phyloP scores from a whole-genome alignment of 345 rosid genomes.

The Gossypium bickii region DNA sequence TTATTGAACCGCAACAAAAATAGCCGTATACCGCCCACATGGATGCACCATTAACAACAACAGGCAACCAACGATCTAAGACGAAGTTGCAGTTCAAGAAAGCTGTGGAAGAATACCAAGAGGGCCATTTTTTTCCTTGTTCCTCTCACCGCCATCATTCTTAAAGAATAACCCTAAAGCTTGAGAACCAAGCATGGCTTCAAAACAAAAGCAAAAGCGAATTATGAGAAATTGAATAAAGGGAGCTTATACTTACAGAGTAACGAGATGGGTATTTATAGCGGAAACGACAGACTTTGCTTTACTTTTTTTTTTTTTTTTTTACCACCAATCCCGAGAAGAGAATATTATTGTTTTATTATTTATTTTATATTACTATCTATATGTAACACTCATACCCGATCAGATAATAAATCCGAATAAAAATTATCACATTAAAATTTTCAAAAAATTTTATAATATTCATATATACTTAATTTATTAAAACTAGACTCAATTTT shows the following conservation, averaged over 20 bases:
- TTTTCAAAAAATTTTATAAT: too few species aligned
- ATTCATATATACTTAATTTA: too few species aligned
- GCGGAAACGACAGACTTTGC: slow-evolving; percentile 22
- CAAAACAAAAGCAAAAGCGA: not conserved
- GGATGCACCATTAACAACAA: slow-evolving; percentile 1
- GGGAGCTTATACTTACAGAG: slow-evolving; percentile 18
- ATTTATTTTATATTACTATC: too few species aligned
- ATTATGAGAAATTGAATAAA: not conserved
- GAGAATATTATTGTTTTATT: slow-evolving; percentile 45
- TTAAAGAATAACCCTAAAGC: slow-evolving; percentile 8
- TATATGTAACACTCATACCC: too few species aligned
- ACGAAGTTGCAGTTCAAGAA: slow-evolving; percentile 88
- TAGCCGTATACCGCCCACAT: not conserved
- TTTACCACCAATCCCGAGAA: slow-evolving; percentile 87
- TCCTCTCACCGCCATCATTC: not conserved
- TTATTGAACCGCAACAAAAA: slow-evolving; percentile 63
- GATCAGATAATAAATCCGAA: too few species aligned
- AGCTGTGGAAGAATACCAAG: slow-evolving; percentile 98
- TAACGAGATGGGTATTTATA: slow-evolving; percentile 8
- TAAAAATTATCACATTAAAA: too few species aligned
- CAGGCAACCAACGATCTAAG: not conserved
- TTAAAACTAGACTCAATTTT: too few species aligned
- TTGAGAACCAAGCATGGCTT: slow-evolving; percentile 1
- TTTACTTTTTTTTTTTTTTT: slow-evolving; percentile 7
- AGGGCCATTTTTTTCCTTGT: slow-evolving; percentile 34